phyloP scores from a whole-genome alignment of 2,329 filamentous ascomycete genomes.

The Colletotrichum abscissum region DNA sequence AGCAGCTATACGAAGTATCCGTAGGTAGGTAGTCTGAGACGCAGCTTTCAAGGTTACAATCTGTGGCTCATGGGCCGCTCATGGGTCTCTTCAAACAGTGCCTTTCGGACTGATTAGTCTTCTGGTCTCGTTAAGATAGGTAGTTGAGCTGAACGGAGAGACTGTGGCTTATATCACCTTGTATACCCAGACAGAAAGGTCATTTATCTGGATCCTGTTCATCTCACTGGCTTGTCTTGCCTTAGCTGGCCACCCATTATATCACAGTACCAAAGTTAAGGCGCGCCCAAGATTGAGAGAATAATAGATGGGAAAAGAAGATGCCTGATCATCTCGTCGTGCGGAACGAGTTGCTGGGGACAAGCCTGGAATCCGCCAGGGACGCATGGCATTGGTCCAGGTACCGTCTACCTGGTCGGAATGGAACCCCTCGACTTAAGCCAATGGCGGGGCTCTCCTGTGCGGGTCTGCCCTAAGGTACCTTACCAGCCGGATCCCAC shows the following conservation, averaged over 20 bases:
- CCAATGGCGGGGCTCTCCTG: not conserved
- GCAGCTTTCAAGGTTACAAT: conserved; percentile 5
- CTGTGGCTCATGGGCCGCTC: conserved; percentile 23
- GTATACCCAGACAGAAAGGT: not conserved
- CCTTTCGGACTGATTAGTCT: not conserved
- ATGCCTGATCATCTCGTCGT: conserved; percentile 15
- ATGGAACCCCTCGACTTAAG: not conserved
- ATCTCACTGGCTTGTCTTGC: not conserved
- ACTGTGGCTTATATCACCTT: too few relatives aligned
- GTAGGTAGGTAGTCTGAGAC: too few relatives aligned
- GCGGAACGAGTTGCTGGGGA: conserved; percentile 10
- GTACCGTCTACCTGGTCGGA: not conserved
- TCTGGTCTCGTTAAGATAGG: too few relatives aligned
- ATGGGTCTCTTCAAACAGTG: not conserved
- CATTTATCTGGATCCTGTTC: not conserved
- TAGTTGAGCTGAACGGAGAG: too few relatives aligned
- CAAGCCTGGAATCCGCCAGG: conserved; percentile 21
- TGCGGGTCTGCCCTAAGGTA: not conserved
- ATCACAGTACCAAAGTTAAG: conserved; percentile 18
- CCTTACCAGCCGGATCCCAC: not conserved
- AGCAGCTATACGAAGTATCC: too few relatives aligned
- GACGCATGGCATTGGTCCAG: not conserved
- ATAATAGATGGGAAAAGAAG: conserved; percentile 15
- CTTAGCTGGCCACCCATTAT: not conserved
- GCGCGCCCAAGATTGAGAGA: not conserved